Evolutionary conservation across 768 basidiomycete species (phyloP), one percentile per base, ranked within the genome.

Genomic region (Grammothele lineata): DNA sequence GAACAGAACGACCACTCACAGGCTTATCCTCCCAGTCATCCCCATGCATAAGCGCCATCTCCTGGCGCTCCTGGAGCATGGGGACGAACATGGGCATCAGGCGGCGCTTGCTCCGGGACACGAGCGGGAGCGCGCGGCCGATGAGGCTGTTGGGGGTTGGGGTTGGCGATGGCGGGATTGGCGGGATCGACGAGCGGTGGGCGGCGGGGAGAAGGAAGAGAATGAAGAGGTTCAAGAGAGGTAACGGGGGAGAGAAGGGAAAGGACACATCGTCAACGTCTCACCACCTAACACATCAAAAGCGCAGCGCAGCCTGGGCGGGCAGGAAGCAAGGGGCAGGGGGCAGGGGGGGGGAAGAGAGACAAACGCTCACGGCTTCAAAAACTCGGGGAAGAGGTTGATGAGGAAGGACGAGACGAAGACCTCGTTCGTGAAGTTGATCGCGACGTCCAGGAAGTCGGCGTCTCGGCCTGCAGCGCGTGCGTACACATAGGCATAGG

Each of bases 371-470:
- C 22, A 53, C 55, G 55, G 49, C 19, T 53, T 57, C 24, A 57
- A 46, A 32, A 53, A 45, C 6, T 41, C 34, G 2, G 55, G 55
- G 34, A 50, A 47, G 12, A 57, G 14, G 25, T 49, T 51, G 37
- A 57, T 43, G 25, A 53, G 32, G 34, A 47, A 50, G 12, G 47
- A 50, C 17, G 45, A 37, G 21, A 47, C 35, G 40, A 53, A 50
- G 21, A 57, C 48, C 14, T 57, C 51, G 37, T 48, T 40, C 8
- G 55, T 45, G 46, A 57, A 57, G 39, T 53, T 46, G 9, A 51
- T 36, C 6, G 48, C 46, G 9, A 48, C 39, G 12, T 47, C 44
- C 5, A 57, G 43, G n/a, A 49, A 51, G 2, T 22, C 35, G n/a
- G 37, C 21, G 24, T 57, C 49, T 6, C 49, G 51, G 24, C 55